Evolutionary conservation across 139 green algal genomes (phyloP), one percentile per base, ranked within the genome.

Genomic region (Dunaliella primolecta): DNA sequence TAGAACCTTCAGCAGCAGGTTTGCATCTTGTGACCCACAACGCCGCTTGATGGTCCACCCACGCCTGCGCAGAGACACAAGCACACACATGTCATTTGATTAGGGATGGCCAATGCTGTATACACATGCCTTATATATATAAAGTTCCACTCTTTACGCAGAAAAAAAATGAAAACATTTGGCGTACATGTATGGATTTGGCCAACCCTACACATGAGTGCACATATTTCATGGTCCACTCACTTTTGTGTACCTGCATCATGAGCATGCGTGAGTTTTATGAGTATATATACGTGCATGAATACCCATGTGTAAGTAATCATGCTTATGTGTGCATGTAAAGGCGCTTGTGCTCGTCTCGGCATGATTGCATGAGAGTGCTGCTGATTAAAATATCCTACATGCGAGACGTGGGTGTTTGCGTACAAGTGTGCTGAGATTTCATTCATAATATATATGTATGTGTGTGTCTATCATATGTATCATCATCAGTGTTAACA

Each of bases 1-100:
- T n/a, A n/a, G n/a, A n/a, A n/a, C n/a, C n/a, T n/a, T n/a, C 75
- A 80, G 29, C 30, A 80, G 75, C 75, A 80, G 75, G n/a, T 80
- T 80, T 80, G 75, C 75, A 80, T 37, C 38, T 80, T 25, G 75
- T 80, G 75, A 27, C 75, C 75, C 75, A 80, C 30, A 38, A 3
- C 30, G 33, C 75, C 2, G 75, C 38, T 25, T 80, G n/a, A 30
- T 37, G 11, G 75, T 80, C 75, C n/a, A 80, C 29, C 75, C 75
- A 80, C 2, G 29, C 75, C 75, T 80, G 75, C 15, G 46, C 15
- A 15, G n/a, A n/a, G n/a, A n/a, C n/a, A n/a, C n/a, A n/a, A n/a
- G n/a, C n/a, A n/a, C n/a, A n/a, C n/a, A n/a, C n/a, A n/a, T n/a
- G n/a, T n/a, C n/a, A n/a, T n/a, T n/a, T n/a, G n/a, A n/a, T n/a